These are phyloP conservation scores for Aspergillus steynii DNA, from an alignment of 495 filamentous ascomycete species.

Conservation along the genomic window DNA sequence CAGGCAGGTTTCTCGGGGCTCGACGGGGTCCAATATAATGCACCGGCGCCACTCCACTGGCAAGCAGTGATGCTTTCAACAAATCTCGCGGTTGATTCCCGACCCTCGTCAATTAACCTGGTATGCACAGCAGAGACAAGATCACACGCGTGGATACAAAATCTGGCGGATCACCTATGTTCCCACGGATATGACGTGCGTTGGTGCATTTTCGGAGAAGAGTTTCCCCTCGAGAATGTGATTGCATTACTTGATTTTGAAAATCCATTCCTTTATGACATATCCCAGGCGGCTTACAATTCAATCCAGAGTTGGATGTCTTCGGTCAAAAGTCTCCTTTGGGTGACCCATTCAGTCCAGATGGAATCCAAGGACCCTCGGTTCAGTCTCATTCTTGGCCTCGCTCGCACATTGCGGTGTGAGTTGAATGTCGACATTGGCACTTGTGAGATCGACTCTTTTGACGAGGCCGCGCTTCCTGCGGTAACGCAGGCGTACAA, in stretches of 20 bases:
- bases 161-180: neutral
- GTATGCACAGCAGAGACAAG: conserved; percentile 10
- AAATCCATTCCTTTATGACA: conserved; percentile 27
- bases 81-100: neutral
- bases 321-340: conserved; percentile 24
- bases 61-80: conserved; percentile 5
- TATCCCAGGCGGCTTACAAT: conserved; percentile 10
- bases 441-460: conserved; percentile 38
- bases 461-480: conserved; percentile 11
- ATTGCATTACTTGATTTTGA: conserved; percentile 33
- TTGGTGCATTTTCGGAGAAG: conserved; percentile 16
- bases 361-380: conserved; percentile 35
- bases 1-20: conserved; percentile 31
- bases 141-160: neutral
- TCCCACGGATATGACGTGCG: neutral
- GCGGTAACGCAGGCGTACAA: conserved; percentile 19
- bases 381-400: conserved; percentile 35
- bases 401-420: conserved; percentile 39
- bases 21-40: conserved; percentile 16
- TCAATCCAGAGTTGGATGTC: conserved; percentile 18
- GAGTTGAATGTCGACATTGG: conserved; percentile 42
- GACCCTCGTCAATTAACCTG: neutral
- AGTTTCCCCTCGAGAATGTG: conserved; percentile 21
- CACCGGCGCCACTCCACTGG: conserved; percentile 1
- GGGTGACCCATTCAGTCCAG: conserved; percentile 39